Evolutionary conservation across 1,139 yeast genomes (phyloP).

Genomic region (Pichia sp.): DNA sequence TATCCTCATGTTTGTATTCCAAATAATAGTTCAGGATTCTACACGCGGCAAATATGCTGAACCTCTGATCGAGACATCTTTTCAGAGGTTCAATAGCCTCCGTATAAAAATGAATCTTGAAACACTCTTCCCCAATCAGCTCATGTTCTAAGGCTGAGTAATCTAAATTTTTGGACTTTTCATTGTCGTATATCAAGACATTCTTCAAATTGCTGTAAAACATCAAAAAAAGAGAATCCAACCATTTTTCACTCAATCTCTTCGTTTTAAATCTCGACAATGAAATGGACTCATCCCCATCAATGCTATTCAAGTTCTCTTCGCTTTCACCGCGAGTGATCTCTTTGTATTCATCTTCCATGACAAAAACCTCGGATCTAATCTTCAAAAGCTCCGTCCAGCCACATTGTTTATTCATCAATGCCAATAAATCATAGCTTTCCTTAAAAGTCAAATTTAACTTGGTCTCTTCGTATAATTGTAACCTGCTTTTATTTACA

Average conservation of each 20-base stretch:
- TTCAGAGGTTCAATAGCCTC: conserved; percentile 78
- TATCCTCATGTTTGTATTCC: conserved; percentile 13
- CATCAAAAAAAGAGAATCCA: conserved; percentile 80
- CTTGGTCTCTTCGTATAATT: conserved; percentile 63
- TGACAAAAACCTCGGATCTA: conserved; percentile 82
- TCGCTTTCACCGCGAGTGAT: conserved; percentile 12
- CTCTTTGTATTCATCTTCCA: conserved; percentile 77
- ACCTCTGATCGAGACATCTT: conserved; percentile 67
- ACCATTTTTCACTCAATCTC: conserved; percentile 90
- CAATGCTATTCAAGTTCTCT: background rate
- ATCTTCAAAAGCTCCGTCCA: conserved; percentile 82
- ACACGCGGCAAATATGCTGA: conserved; percentile 46
- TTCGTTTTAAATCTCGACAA: conserved; percentile 45
- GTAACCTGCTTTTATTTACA: conserved; percentile 59
- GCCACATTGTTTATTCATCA: conserved; percentile 49
- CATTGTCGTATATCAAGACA: conserved; percentile 89
- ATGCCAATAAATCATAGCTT: conserved; percentile 75
- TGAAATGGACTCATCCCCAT: conserved; percentile 9
- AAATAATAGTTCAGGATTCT: conserved; percentile 26
- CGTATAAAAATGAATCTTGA: conserved; percentile 66
- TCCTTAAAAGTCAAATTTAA: conserved; percentile 71
- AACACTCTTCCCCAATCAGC: conserved; percentile 73
- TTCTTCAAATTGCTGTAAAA: conserved; percentile 84
- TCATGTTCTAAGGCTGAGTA: conserved; percentile 94
- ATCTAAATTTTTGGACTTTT: conserved; percentile 43